Evolutionary conservation across 169 alveolate genomes (phyloP).

Genomic region (Plasmodium ovale): DNA sequence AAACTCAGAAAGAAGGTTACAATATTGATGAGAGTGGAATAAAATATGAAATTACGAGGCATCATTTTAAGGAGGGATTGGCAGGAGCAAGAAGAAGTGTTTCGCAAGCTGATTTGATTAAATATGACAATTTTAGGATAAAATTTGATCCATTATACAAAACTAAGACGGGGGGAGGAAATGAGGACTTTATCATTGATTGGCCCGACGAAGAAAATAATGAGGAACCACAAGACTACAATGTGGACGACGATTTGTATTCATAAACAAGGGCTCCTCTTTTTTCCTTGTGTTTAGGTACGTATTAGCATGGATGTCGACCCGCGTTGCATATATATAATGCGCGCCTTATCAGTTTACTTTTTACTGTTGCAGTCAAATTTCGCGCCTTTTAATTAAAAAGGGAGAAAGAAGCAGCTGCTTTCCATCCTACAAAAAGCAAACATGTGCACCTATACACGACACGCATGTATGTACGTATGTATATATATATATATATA

Average conservation of each 20-base stretch:
- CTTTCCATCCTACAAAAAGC: too few relatives aligned
- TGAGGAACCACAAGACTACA: conserved; percentile 71
- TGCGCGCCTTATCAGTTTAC: not conserved
- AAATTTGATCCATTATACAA: conserved; percentile 98
- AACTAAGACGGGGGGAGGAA: conserved; percentile 90
- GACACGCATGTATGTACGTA: too few relatives aligned
- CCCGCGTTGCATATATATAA: not conserved
- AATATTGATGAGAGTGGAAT: conserved; percentile 89
- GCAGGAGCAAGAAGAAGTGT: conserved; percentile 98
- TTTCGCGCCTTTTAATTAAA: conserved; percentile 2
- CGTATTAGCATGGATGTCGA: too few relatives aligned
- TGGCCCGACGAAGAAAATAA: conserved; percentile 93
- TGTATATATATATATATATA: too few relatives aligned
- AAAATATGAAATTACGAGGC: conserved; percentile 96
- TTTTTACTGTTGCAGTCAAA: conserved; percentile 3
- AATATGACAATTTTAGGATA: conserved; percentile 97
- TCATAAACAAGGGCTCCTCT: conserved; percentile 5
- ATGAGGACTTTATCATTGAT: conserved; percentile 90
- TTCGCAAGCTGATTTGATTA: conserved; percentile 92
- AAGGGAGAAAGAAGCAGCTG: conserved; percentile 16
- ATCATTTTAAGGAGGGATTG: conserved; percentile 99
- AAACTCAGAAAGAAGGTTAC: conserved; percentile 39
- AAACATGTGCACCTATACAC: too few relatives aligned
- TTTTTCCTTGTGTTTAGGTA: too few relatives aligned
- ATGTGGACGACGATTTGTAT: conserved; percentile 73